Evolutionary conservation across 176 grass and related monocot species (phyloP).

Genomic region (Eragrostis nindensis): DNA sequence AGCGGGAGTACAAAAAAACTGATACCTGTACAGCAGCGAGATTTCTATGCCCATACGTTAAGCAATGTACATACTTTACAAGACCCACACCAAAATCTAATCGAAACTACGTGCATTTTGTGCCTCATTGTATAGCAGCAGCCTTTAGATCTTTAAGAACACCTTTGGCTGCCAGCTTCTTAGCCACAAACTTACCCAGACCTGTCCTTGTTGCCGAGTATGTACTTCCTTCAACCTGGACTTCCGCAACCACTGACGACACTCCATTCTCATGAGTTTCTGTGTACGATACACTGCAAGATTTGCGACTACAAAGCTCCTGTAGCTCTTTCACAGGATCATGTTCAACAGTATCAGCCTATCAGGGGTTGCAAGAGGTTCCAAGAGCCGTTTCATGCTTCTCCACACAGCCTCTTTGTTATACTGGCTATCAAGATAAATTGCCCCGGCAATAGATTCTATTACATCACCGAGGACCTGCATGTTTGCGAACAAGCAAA

Average conservation of each 20-base stretch:
- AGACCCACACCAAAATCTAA: background rate
- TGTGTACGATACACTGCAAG: slow-evolving; percentile 28
- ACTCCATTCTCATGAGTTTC: slow-evolving; percentile 15
- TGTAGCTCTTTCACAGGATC: slow-evolving; percentile 65
- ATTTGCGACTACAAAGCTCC: slow-evolving; percentile 44
- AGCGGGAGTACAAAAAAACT: no score
- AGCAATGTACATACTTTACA: background rate
- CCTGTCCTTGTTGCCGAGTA: slow-evolving; percentile 45
- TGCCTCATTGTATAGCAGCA: background rate
- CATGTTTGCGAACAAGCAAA: slow-evolving; percentile 18
- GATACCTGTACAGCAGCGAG: background rate
- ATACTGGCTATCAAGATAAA: slow-evolving; percentile 58
- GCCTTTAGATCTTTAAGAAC: slow-evolving; percentile 52
- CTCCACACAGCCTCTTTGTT: slow-evolving; percentile 64
- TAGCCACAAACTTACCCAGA: slow-evolving; percentile 37
- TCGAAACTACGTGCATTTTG: background rate
- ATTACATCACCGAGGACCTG: slow-evolving; percentile 81
- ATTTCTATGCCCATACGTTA: background rate
- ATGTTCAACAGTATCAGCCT: slow-evolving; percentile 49
- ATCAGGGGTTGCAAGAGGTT: slow-evolving; percentile 65
- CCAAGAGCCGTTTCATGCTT: slow-evolving; percentile 61
- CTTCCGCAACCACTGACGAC: slow-evolving; percentile 44
- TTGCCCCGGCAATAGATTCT: slow-evolving; percentile 78
- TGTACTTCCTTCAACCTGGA: slow-evolving; percentile 28
- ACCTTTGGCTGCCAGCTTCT: slow-evolving; percentile 54